Evolutionary conservation across 768 basidiomycete species (phyloP).

Genomic region (Lactarius tabidus): DNA sequence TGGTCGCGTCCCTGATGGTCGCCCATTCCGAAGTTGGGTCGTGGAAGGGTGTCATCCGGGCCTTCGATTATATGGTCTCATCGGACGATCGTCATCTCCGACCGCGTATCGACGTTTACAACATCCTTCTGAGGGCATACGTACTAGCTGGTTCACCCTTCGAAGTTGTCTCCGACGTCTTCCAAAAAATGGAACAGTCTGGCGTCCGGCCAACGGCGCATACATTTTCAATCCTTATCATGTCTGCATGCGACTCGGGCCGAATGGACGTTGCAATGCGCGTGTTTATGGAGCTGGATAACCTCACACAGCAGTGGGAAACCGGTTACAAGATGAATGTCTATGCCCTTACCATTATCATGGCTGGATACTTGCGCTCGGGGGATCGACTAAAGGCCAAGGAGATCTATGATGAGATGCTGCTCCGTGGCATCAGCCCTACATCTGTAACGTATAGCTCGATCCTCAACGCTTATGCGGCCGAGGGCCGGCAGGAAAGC

Average conservation of each 20-base stretch:
- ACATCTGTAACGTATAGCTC: conserved; percentile 62
- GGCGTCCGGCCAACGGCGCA: conserved; percentile 54
- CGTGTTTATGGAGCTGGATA: conserved; percentile 67
- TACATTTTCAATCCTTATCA: conserved; percentile 72
- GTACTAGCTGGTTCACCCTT: conserved; percentile 79
- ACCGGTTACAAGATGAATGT: conserved; percentile 44
- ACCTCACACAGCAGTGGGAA: conserved; percentile 36
- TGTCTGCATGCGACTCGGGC: conserved; percentile 74
- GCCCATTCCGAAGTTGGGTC: conserved; percentile 78
- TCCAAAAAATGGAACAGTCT: conserved; percentile 48
- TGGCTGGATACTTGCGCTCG: conserved; percentile 62
- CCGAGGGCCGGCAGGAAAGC: conserved; percentile 45
- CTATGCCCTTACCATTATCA: conserved; percentile 68
- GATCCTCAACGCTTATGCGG: conserved; percentile 60
- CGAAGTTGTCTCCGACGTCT: conserved; percentile 53
- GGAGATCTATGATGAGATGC: conserved; percentile 70
- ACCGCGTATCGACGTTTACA: conserved; percentile 61
- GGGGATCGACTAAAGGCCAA: conserved; percentile 54
- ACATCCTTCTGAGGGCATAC: conserved; percentile 80
- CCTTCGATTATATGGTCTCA: conserved; percentile 58
- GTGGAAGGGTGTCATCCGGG: conserved; percentile 69
- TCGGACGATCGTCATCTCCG: conserved; percentile 35
- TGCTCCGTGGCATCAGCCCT: conserved; percentile 56
- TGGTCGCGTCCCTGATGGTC: conserved; percentile 73
- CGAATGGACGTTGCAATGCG: conserved; percentile 58